A percentile compares a stretch with the other conserved stretches of the same genome.
These are phyloP conservation scores for Vigna angularis DNA, from an alignment of 306 rosid species.

Conservation along the genomic window DNA sequence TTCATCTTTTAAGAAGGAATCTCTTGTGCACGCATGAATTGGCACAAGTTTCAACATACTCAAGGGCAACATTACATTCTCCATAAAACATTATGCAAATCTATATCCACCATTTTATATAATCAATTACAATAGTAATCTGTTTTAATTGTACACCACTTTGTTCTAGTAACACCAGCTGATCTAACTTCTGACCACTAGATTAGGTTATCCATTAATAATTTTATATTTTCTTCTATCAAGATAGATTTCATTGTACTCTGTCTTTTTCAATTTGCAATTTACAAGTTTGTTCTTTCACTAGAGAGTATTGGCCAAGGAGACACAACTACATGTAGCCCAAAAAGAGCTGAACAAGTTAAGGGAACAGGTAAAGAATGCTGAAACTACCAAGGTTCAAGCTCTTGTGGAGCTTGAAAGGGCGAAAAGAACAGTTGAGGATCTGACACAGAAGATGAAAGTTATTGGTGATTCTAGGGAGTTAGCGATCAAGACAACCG, in stretches of 20 bases:
- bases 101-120: conserved; percentile 10
- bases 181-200: conserved; percentile 24
- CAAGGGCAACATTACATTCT: background rate
- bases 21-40: conserved; percentile 13
- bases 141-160: background rate
- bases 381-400: conserved; percentile 84
- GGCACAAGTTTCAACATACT: background rate
- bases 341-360: conserved; percentile 86
- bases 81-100: background rate
- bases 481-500: conserved; percentile 64
- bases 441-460: conserved; percentile 67
- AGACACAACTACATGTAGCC: conserved; percentile 83
- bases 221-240: conserved; percentile 19
- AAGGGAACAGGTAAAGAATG: conserved; percentile 79
- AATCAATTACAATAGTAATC: conserved; percentile 6
- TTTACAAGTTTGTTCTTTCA: conserved; percentile 43
- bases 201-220: conserved; percentile 2
- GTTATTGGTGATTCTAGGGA: conserved; percentile 73
- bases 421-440: conserved; percentile 68
- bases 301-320: conserved; percentile 88
- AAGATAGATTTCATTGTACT: conserved; percentile 14
- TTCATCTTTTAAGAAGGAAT: conserved; percentile 11
- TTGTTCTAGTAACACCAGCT: background rate
- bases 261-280: conserved; percentile 10
- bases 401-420: conserved; percentile 86